These are phyloP conservation scores for Cephaloascus albidus DNA, from an alignment of 805 yeast species.

Conservation along the genomic window DNA sequence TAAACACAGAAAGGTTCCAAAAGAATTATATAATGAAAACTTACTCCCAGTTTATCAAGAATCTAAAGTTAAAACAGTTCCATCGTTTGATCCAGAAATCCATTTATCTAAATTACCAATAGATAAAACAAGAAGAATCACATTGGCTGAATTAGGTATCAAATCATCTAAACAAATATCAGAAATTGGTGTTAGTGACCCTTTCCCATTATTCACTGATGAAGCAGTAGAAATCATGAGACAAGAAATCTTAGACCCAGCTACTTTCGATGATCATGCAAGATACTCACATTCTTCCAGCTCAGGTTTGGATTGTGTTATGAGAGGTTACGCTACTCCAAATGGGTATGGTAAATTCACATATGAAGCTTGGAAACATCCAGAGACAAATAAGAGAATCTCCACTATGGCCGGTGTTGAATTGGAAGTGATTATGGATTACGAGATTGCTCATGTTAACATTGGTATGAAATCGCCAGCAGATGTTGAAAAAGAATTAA, in stretches of 20 bases:
- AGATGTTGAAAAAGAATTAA: conserved; percentile 21
- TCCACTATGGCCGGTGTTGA: conserved; percentile 53
- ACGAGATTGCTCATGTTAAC: conserved; percentile 47
- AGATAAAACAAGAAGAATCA: conserved; percentile 17
- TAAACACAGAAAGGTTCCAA: conserved; percentile 22
- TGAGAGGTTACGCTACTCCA: conserved; percentile 47
- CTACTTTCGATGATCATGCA: conserved; percentile 33
- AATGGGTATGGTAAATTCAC: too few species aligned
- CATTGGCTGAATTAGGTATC: conserved; percentile 42
- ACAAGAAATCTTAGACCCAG: conserved; percentile 40
- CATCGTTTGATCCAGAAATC: conserved; percentile 19
- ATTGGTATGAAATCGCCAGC: conserved; percentile 32
- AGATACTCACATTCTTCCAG: conserved; percentile 32
- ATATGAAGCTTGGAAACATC: conserved; percentile 50
- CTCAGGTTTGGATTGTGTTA: conserved; percentile 37
- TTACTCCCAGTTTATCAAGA: conserved; percentile 9
- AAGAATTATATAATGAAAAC: conserved; percentile 18
- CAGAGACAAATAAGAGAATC: conserved; percentile 43
- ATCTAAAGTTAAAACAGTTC: conserved; percentile 1
- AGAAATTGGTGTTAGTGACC: conserved; percentile 47
- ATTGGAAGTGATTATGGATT: conserved; percentile 44
- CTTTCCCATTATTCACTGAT: conserved; percentile 52
- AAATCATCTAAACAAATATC: conserved; percentile 37
- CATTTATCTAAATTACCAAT: conserved; percentile 17
- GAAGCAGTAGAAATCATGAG: conserved; percentile 54